These are phyloP conservation scores for Lachnellula subtilissima DNA, from an alignment of 2,329 filamentous ascomycete species.

Conservation along the genomic window DNA sequence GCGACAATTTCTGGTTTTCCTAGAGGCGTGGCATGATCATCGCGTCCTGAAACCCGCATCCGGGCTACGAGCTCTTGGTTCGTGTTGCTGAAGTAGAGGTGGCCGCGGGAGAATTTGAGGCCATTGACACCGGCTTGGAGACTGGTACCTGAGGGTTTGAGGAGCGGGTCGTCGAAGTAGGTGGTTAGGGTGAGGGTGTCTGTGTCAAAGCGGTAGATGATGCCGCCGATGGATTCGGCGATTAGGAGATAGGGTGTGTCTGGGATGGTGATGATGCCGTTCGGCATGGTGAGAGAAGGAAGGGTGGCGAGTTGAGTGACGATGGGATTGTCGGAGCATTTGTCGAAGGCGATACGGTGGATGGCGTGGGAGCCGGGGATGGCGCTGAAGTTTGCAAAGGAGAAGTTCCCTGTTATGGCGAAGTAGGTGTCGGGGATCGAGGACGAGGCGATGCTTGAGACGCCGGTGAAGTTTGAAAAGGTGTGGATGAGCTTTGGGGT, in stretches of 20 bases:
- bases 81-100: slow-evolving; percentile 4
- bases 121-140: slow-evolving; percentile 1
- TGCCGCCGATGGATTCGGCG: not conserved
- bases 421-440: slow-evolving; percentile 3
- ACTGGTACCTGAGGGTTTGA: not conserved
- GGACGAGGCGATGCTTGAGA: slow-evolving; percentile 5
- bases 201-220: not conserved
- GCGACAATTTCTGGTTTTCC: not conserved
- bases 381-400: slow-evolving; percentile 1
- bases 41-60: not conserved
- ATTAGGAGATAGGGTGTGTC: slow-evolving; percentile 2
- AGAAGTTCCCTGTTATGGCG: slow-evolving; percentile 8
- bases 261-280: slow-evolving; percentile 2
- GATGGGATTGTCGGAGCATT: not conserved
- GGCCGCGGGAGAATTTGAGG: slow-evolving; percentile 1
- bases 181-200: not conserved
- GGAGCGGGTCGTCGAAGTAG: slow-evolving; percentile 4
- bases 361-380: not conserved
- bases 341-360: not conserved
- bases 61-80: slow-evolving; percentile 2
- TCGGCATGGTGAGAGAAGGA: not conserved
- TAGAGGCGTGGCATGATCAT: not conserved
- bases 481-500: slow-evolving; percentile 16
- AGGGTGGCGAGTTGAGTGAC: not conserved
- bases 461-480: slow-evolving; percentile 1